Base-by-base conservation (phyloP, 1,284 basidiomycete genomes). In the Bondarzewia mesenterica region DNA sequence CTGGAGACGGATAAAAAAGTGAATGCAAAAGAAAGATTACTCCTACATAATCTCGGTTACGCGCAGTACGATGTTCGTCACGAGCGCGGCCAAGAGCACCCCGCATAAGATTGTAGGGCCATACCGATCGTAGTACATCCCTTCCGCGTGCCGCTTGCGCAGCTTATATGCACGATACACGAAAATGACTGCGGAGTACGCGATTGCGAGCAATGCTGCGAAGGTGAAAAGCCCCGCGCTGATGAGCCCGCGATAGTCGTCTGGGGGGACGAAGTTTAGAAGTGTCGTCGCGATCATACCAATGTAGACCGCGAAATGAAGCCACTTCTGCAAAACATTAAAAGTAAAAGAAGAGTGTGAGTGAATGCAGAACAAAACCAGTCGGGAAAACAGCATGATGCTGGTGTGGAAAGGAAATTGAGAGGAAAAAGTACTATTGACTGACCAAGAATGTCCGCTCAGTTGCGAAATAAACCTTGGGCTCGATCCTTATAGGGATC, bases 381-480 rank as follows among this genome's bases (percentile, higher is more conserved):
- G 16, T 12, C 6, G n/a, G n/a, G 21, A 27, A 20, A 6, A 23
- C 20, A 39, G 26, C 25, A 49, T 8, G 21, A 35, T 3, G 45
- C 36, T 22, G n/a, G 16, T 12, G 23, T n/a, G 8, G 6, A 25
- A 14, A 7, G 14, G 29, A 43, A 32, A 27, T 6, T 7, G 27
- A 21, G 43, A 12, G n/a, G 15, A 38, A 29, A 50, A n/a, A n/a
- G n/a, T n/a, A n/a, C n/a, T n/a, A n/a, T n/a, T n/a, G 12, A 67
- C 81, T 62, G 60, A 86, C 87, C 64, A 90, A 62, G 72, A 89
- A 91, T n/a, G 92, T 94, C 50, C 93, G 75, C 66, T 97, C 95
- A 42, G 90, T 89, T 3, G 95, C 95, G 64, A 98, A 99, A 63
- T 96, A 96, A 6, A 96, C 93, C 70, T 99, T 99, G 32, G 95